Evolutionary conservation across 31 red algal species (phyloP), one percentile per base, ranked within the genome.

Genomic region (Asparagopsis taxiformis): DNA sequence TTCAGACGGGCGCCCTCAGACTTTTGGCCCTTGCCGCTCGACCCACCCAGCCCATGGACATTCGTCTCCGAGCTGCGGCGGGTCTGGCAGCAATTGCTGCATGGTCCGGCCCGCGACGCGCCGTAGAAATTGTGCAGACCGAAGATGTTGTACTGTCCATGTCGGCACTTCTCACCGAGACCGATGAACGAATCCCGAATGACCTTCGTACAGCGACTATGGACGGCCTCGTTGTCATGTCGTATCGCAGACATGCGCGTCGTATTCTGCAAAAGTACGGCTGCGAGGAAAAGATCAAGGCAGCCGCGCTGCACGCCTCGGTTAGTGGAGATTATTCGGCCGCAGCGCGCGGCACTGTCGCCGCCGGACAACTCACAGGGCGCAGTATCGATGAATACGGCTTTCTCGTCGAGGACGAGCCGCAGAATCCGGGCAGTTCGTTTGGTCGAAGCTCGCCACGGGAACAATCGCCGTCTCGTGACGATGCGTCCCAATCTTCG

Each of bases 311-410:
- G 37, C 51, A 59, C 75, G 81, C 81, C 3, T 62, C 81, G 10
- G 31, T 76, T 10, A 75, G 70, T 60, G 81, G 81, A 4, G 81
- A 86, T 51, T 86, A 68, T 51, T 55, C 70, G 9, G 69, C 72
- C n/a, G 81, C 81, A 41, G 81, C 81, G 37, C 55, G 69, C 9
- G 63, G 62, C 36, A 77, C 71, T 26, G 71, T 86, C 37, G 81
- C 72, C 21, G 81, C 81, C 11, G 81, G 81, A 8, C 81, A 77
- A 16, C 38, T 86, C 51, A 60, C 81, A 31, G 81, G 81, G 16
- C 70, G 72, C 50, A 69, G 62, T 43, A 70, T 86, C 31, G 81
- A 86, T 63, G 70, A 75, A 43, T 86, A 76, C 59, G 81, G 81
- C 16, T 86, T 86, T 59, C 59, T 86, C 6, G 81, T 86, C 19